Conservation (phyloP, 371 early-diverging fungal genomes). For the Mycotypha africana region DNA sequence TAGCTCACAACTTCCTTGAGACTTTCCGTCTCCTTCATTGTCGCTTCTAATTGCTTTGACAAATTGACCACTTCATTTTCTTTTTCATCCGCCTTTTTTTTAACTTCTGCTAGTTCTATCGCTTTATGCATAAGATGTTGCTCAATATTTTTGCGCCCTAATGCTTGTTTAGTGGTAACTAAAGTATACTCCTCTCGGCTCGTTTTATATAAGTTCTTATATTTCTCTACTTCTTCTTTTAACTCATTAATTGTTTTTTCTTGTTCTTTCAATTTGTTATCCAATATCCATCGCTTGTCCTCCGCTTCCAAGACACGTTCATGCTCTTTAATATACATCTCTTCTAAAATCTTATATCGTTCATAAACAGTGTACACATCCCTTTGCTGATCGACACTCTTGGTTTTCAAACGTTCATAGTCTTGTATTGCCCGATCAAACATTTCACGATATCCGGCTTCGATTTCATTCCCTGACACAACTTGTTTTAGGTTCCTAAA, state of each 20-base stretch:
- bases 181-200: not conserved
- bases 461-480: not conserved
- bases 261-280: too few relatives aligned
- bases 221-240: too few relatives aligned
- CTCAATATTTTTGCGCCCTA: slow-evolving; percentile 8
- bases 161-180: slow-evolving; percentile 5
- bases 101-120: too few relatives aligned
- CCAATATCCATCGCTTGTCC: not conserved
- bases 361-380: not conserved
- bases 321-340: slow-evolving; percentile 4
- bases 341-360: not conserved
- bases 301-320: not conserved
- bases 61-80: too few relatives aligned
- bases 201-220: too few relatives aligned
- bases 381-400: too few relatives aligned
- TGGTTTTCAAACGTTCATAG: too few relatives aligned
- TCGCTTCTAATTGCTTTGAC: too few relatives aligned
- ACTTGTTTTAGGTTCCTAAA: not conserved
- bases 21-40: too few relatives aligned
- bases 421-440: not conserved
- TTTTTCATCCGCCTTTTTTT: too few relatives aligned
- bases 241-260: too few relatives aligned
- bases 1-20: too few relatives aligned
- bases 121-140: not conserved
- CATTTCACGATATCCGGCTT: not conserved